A percentile compares a stretch with the other conserved stretches of the same genome.
Evolutionary conservation across 805 yeast genomes (phyloP).

Genomic region (Wickerhamomyces tratensis): DNA sequence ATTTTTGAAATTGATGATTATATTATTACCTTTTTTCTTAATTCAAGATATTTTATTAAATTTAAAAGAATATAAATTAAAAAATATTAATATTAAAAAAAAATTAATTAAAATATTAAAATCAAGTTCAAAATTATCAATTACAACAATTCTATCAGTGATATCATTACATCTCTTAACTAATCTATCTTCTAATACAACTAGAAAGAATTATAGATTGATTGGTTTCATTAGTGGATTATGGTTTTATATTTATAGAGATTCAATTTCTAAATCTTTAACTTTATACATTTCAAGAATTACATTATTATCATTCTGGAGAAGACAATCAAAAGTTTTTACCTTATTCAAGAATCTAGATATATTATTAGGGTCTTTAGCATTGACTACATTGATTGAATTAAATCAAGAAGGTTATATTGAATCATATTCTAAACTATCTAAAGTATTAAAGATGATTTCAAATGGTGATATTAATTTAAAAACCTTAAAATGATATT

Average conservation of each 20-base stretch:
- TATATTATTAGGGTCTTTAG: neutral
- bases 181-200: neutral
- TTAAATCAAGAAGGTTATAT: neutral
- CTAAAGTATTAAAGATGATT: neutral
- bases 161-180: conserved; percentile 2
- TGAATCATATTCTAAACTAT: neutral
- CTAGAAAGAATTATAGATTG: conserved; percentile 1
- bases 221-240: conserved; percentile 7
- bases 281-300: conserved; percentile 2
- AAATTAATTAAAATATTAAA: neutral
- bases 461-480: neutral
- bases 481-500: too few relatives aligned
- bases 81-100: neutral
- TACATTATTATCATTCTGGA: neutral
- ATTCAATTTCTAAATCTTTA: neutral
- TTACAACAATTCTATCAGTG: neutral
- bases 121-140: conserved; percentile 1
- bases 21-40: conserved; percentile 5
- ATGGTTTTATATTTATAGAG: conserved; percentile 2
- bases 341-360: neutral
- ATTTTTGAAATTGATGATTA: neutral
- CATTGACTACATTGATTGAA: neutral
- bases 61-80: neutral
- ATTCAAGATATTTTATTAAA: neutral
- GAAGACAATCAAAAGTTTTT: neutral